A percentile compares a stretch with the other conserved stretches of the same genome.
These are phyloP conservation scores for Eragrostis nindensis DNA, from an alignment of 176 grass and related monocot genomes.

Conservation along the genomic window DNA sequence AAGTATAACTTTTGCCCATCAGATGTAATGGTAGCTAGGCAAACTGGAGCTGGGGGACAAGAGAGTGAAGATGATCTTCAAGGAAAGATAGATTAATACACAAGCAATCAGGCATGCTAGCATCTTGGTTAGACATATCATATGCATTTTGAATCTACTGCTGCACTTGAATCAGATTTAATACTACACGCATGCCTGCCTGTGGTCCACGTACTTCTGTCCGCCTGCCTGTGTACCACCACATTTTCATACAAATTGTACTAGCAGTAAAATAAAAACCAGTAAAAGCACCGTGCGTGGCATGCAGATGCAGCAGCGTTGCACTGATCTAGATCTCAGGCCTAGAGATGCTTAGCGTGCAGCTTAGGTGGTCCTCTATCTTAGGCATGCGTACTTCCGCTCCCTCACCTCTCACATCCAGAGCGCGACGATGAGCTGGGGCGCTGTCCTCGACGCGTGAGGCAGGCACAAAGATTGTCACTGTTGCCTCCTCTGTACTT, in stretches of 20 bases:
- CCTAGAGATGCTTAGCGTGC: conserved; percentile 53
- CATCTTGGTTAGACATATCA: conserved; percentile 34
- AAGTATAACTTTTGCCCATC: too few species aligned
- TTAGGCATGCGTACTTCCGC: conserved; percentile 44
- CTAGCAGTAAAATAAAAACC: not conserved
- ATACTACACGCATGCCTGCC: conserved; percentile 32
- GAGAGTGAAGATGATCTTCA: not conserved
- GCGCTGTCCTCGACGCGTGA: not conserved
- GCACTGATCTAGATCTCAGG: conserved; percentile 41
- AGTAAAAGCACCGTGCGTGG: not conserved
- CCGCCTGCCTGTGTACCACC: not conserved
- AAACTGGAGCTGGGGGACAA: not conserved
- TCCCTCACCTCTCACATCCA: conserved; percentile 42
- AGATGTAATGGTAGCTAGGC: too few species aligned
- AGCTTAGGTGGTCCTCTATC: conserved; percentile 44
- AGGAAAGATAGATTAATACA: too few species aligned
- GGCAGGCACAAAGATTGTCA: not conserved
- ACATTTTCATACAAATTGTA: not conserved
- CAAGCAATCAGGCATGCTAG: not conserved
- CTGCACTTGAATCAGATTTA: conserved; percentile 10
- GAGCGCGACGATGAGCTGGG: not conserved
- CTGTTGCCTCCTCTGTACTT: conserved; percentile 8
- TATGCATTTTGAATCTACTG: conserved; percentile 22
- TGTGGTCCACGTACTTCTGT: conserved; percentile 38
- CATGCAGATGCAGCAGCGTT: conserved; percentile 14